These are phyloP conservation scores for Aspergillus spinulosporus DNA, from an alignment of 2,329 filamentous ascomycete genomes.

Conservation along the genomic window DNA sequence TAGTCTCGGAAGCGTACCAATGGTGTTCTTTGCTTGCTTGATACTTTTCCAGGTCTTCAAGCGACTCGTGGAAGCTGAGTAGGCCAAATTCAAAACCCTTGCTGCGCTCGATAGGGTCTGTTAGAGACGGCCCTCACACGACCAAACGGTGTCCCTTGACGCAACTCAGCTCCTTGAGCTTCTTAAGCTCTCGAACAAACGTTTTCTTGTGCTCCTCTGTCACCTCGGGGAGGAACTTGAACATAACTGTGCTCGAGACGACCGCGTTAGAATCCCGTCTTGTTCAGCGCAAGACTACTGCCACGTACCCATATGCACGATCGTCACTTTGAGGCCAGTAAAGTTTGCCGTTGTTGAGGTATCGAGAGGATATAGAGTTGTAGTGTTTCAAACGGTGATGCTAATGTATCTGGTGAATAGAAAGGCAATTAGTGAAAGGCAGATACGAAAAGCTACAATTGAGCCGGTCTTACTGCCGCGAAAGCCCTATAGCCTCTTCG, in stretches of 20 bases:
- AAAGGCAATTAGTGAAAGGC: too few relatives aligned
- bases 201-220: constrained; percentile 4
- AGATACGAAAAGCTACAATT: too few relatives aligned
- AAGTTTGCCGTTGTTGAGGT: too few relatives aligned
- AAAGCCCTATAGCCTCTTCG: not conserved
- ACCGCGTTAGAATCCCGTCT: not conserved
- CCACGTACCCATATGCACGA: not conserved
- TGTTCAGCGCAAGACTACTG: too few relatives aligned
- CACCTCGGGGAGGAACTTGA: constrained; percentile 11
- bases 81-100: constrained; percentile 10
- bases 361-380: too few relatives aligned
- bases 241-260: not conserved
- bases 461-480: not conserved
- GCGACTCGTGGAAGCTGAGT: constrained; percentile 7
- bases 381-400: too few relatives aligned
- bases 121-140: constrained; percentile 9
- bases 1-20: not conserved
- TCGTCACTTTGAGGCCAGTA: not conserved
- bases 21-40: constrained; percentile 11
- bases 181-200: constrained; percentile 1
- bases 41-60: constrained; percentile 4
- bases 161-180: constrained; percentile 3
- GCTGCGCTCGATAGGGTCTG: constrained; percentile 1
- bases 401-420: too few relatives aligned
- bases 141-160: constrained; percentile 9